Evolutionary conservation across 495 filamentous ascomycete species (phyloP).

Genomic region (Extremus antarcticus): DNA sequence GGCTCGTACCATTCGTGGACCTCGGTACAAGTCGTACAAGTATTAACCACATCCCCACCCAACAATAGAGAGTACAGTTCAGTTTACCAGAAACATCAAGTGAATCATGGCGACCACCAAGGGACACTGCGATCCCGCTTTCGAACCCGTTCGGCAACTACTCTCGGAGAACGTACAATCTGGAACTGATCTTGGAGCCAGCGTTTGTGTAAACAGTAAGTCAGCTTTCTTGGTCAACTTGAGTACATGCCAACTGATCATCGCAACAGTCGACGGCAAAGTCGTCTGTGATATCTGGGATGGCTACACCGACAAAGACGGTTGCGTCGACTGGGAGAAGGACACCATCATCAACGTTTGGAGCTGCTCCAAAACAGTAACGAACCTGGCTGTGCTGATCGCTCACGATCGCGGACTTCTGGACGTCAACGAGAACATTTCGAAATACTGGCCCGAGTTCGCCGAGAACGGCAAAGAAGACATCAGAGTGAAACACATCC

Average conservation of each 20-base stretch:
- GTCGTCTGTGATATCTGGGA: conserved; percentile 40
- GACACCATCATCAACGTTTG: conserved; percentile 35
- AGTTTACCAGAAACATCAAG: too few relatives aligned
- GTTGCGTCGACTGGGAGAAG: conserved; percentile 29
- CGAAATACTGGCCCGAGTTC: conserved; percentile 1
- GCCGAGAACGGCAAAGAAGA: conserved; percentile 1
- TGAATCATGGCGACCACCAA: not conserved
- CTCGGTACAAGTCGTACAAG: too few relatives aligned
- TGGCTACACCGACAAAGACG: conserved; percentile 28
- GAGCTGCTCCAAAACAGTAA: conserved; percentile 34
- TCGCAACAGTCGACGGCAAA: conserved; percentile 28
- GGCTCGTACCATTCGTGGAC: too few relatives aligned
- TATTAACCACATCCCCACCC: too few relatives aligned
- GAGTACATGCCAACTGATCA: too few relatives aligned
- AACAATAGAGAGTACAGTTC: too few relatives aligned
- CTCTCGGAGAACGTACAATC: not conserved
- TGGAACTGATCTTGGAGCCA: not conserved
- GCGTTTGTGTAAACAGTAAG: not conserved
- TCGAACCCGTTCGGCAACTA: not conserved
- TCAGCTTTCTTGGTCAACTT: too few relatives aligned
- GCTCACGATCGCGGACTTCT: not conserved
- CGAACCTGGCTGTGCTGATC: conserved; percentile 8
- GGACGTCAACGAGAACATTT: not conserved
- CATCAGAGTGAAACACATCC: not conserved
- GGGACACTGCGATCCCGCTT: not conserved